Base-by-base conservation (phyloP, 176 grass and related monocot genomes). In the Tillandsia fasciculata region DNA sequence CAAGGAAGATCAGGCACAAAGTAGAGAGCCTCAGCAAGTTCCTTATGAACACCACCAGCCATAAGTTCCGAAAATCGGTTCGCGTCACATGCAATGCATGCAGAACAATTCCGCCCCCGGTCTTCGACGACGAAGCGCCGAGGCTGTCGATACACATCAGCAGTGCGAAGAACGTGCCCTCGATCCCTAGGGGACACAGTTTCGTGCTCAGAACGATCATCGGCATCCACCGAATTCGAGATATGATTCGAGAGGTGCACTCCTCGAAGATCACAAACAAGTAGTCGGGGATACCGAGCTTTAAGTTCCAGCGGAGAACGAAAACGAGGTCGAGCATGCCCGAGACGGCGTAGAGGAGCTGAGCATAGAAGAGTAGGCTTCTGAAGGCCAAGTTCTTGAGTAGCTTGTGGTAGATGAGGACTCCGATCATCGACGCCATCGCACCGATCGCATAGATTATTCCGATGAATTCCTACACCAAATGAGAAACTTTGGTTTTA, bases 61-160 rank as follows among this genome's bases (percentile, higher is more conserved):
- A 96, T 63, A 96, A 79, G 70, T 75, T 79, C 13, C 73, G 28
- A 58, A 89, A 96, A 33, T 96, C 83, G 0, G 75, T 78, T 67
- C 88, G 79, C 1, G 92, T 96, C 14, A 96, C 86, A 70, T 64
- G 86, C 29, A 96, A 80, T 11, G 53, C 72, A 42, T 81, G 76
- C 15, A 96, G 86, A 76, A 87, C 74, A 63, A 79, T 14, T 29
- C 88, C 88, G 6, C 92, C 92, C 22, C 69, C 78, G 1, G 72
- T 79, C 70, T 91, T 96, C 67, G 83, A 81, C 13, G 81, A 12
- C 79, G 91, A 72, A 58, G 75, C 69, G 70, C 92, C 88, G 0
- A 87, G 18, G 70, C 81, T 91, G 69, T 91, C 92, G 14, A 91
- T 96, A 75, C 88, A 96, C 92, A 91, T 91, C 50, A 96, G 85